These are phyloP conservation scores for Akebia trifoliata DNA, from an alignment of 164 flowering plant genomes.

Conservation along the genomic window DNA sequence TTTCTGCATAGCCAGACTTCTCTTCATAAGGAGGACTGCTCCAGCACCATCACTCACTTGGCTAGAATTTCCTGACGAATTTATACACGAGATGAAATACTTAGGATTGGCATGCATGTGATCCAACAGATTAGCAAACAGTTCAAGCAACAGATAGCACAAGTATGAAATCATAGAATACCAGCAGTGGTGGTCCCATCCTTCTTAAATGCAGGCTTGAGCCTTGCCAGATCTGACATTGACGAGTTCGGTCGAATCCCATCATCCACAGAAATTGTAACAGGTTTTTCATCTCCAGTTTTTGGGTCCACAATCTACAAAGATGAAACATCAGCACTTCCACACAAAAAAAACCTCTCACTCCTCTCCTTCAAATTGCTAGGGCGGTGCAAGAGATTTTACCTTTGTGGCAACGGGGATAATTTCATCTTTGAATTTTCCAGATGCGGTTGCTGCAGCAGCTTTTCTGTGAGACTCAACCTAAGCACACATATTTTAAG, in stretches of 20 bases:
- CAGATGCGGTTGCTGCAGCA: slow-evolving; percentile 92
- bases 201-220: slow-evolving; percentile 82
- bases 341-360: neutral
- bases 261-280: slow-evolving; percentile 80
- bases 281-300: slow-evolving; percentile 76
- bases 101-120: neutral
- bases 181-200: slow-evolving; percentile 96
- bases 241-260: slow-evolving; percentile 78
- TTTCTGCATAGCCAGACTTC: slow-evolving; percentile 76
- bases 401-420: slow-evolving; percentile 91
- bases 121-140: neutral
- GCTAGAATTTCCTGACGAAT: slow-evolving; percentile 74
- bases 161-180: slow-evolving; percentile 16
- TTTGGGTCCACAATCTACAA: slow-evolving; percentile 83
- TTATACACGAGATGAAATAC: neutral
- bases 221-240: slow-evolving; percentile 55
- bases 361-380: too few relatives aligned
- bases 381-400: neutral
- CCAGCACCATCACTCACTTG: slow-evolving; percentile 99
- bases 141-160: neutral
- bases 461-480: slow-evolving; percentile 88
- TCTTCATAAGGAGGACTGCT: slow-evolving; percentile 92
- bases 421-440: slow-evolving; percentile 92
- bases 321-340: slow-evolving; percentile 2
- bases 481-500: slow-evolving; percentile 26